A percentile compares a stretch with the other conserved stretches of the same genome.
Evolutionary conservation across 257 asterid species (phyloP).

Genomic region (Handroanthus guayacan): DNA sequence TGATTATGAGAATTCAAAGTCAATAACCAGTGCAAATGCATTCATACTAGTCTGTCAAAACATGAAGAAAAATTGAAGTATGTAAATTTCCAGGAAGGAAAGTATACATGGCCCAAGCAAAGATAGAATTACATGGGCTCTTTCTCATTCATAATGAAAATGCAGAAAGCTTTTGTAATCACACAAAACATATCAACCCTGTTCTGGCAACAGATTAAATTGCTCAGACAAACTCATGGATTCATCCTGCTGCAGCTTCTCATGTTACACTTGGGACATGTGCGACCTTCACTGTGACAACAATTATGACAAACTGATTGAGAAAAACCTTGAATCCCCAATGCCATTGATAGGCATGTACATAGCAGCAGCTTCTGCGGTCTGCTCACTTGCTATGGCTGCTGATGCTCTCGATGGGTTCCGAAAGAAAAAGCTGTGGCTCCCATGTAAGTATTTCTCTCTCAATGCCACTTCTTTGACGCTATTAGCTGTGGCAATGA

Average conservation of each 20-base stretch:
- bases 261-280: neutral
- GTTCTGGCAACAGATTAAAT: neutral
- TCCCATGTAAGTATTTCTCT: neutral
- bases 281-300: neutral
- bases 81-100: no score
- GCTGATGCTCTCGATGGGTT: neutral
- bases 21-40: no score
- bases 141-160: no score
- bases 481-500: constrained; percentile 22
- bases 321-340: constrained; percentile 11
- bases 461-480: neutral
- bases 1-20: no score
- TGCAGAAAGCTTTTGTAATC: neutral
- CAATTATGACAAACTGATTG: neutral
- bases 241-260: neutral
- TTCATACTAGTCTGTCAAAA: no score
- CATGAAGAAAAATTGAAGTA: no score
- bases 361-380: constrained; percentile 35
- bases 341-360: constrained; percentile 39
- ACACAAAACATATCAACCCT: neutral
- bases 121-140: no score
- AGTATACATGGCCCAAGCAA: no score
- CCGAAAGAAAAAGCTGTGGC: neutral
- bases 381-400: constrained; percentile 6
- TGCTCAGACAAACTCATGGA: neutral